Conservation (phyloP, 1,284 basidiomycete species). For the Austroboletus rostrupii region DNA sequence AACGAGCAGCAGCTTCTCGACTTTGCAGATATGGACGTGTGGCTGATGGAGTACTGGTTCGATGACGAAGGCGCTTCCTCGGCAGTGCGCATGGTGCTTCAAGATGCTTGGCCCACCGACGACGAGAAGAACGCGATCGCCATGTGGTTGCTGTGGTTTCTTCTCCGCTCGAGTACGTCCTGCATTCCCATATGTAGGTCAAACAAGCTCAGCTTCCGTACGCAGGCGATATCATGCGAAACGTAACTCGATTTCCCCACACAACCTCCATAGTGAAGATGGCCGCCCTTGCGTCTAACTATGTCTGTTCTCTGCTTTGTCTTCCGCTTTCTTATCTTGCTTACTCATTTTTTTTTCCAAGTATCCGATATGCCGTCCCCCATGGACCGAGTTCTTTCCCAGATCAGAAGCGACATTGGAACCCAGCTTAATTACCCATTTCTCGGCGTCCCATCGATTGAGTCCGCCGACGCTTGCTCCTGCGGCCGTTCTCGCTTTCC, state of each 20-base stretch:
- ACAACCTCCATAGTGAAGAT: conserved; percentile 52
- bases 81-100: conserved; percentile 34
- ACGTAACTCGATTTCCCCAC: conserved; percentile 39
- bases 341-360: conserved; percentile 26
- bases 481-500: conserved; percentile 68
- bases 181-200: not conserved
- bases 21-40: conserved; percentile 46
- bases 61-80: conserved; percentile 43
- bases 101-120: conserved; percentile 54
- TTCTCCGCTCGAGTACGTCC: conserved; percentile 54
- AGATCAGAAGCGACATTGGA: conserved; percentile 17
- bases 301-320: conserved; percentile 37
- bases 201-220: not conserved
- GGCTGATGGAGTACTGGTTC: conserved; percentile 55
- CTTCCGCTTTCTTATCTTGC: conserved; percentile 4
- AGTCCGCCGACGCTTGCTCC: conserved; percentile 55
- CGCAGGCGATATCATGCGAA: conserved; percentile 39
- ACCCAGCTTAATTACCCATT: conserved; percentile 35
- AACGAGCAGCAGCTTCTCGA: conserved; percentile 66
- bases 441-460: conserved; percentile 40
- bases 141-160: conserved; percentile 74
- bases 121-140: conserved; percentile 51
- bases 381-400: conserved; percentile 60
- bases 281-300: conserved; percentile 63
- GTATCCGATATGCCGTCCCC: conserved; percentile 55